Base-by-base conservation (phyloP, 2,329 filamentous ascomycete species). In the Pseudofabraea citricarpa region DNA sequence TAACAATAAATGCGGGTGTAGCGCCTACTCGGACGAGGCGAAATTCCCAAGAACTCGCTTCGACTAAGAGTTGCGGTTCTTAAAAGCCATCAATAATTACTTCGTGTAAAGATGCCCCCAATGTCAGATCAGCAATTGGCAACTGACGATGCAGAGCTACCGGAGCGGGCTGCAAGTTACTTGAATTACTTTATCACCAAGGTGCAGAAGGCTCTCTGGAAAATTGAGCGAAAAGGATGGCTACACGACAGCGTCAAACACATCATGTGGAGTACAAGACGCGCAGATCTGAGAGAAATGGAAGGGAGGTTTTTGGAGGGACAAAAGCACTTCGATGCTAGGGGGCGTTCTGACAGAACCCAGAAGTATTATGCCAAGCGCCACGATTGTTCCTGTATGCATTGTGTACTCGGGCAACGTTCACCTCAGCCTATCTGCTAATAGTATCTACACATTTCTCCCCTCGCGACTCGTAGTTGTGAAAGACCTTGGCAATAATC, bases 11-110 rank as follows among this genome's bases (percentile, higher is more conserved):
- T n/a, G n/a, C n/a, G n/a, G n/a, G n/a, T 46, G 39, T 39, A 31
- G 39, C 22, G 39, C 39, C 32, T 43, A 38, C 35, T 46, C 44
- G 7, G 40, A 43, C 13, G 44, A 46, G 31, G 44, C 44, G 7
- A 43, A 32, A 38, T 46, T 40, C 15, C 40, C 43, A 7, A 37
- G 26, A 19, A 32, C 31, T 16, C 44, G 40, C 22, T 43, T 46
- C 18, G 39, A 46, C 40, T 46, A 40, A 40, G 44, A 46, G 26
- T 32, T 46, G 24, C 31, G 40, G 16, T 39, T 46, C 19, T 24
- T 46, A 18, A n/a, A 43, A 31, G 39, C 15, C 2, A 36, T 46
- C 40, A 29, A 15, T 20, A 22, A 43, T 15, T 36, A 43, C 40
- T 46, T 46, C 24, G 40, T 22, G 12, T 18, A 43, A 22, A 29